Conservation (phyloP, 2,329 filamentous ascomycete genomes). For the Fusarium irregulare region DNA sequence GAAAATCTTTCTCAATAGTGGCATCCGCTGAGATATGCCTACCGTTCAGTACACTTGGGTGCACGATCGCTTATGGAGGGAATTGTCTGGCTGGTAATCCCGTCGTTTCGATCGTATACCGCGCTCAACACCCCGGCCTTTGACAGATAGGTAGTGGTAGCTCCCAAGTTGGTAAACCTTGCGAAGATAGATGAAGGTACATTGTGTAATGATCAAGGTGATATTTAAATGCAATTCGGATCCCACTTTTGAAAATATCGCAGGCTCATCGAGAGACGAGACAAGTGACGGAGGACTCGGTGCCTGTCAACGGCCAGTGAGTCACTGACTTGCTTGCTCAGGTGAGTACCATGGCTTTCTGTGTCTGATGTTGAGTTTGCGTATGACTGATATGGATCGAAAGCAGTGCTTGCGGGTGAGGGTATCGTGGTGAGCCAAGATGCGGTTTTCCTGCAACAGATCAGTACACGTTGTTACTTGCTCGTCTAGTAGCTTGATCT, state of each 20-base stretch:
- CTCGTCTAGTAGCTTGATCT: background rate
- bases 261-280: background rate
- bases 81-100: slow-evolving; percentile 16
- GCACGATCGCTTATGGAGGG: slow-evolving; percentile 17
- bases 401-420: slow-evolving; percentile 19
- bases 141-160: background rate
- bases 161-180: slow-evolving; percentile 14
- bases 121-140: background rate
- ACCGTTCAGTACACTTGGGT: background rate
- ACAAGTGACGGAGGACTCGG: slow-evolving; percentile 11
- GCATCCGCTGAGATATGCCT: background rate
- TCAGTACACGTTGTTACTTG: slow-evolving; percentile 11
- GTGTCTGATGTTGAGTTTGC: slow-evolving; percentile 17
- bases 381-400: slow-evolving; percentile 31
- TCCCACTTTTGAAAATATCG: slow-evolving; percentile 1
- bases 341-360: slow-evolving; percentile 11
- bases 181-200: slow-evolving; percentile 24
- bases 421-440: background rate
- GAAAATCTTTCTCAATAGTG: background rate
- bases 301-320: slow-evolving; percentile 1
- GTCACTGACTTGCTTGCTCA: background rate
- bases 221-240: slow-evolving; percentile 36
- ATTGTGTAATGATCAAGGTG: slow-evolving; percentile 32
- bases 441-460: background rate
- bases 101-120: background rate